A percentile compares a stretch with the other conserved stretches of the same genome.
phyloP scores from a whole-genome alignment of 495 filamentous ascomycete genomes.

The Friedmanniomyces endolithicus region DNA sequence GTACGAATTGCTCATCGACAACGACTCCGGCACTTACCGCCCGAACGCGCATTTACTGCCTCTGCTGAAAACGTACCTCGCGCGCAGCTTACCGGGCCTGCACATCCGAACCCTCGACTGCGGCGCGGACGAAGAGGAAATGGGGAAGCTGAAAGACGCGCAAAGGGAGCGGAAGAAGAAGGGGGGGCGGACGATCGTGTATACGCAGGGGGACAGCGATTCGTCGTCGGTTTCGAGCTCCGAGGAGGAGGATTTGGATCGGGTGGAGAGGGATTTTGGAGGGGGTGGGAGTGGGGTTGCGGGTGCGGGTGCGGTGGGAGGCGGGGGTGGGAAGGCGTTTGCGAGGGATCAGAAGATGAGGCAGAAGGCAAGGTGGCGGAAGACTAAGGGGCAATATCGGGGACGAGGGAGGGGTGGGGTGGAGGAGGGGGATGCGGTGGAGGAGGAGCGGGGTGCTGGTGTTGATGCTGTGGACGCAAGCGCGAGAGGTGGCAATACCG shows the following conservation, averaged over 20 bases:
- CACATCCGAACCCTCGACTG: constrained; percentile 58
- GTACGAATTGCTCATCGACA: constrained; percentile 88
- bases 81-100: constrained; percentile 59
- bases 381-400: constrained; percentile 7
- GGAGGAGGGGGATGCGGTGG: not conserved
- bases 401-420: not conserved
- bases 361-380: constrained; percentile 8
- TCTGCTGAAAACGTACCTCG: constrained; percentile 53
- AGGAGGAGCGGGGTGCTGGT: not conserved
- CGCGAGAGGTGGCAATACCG: no score
- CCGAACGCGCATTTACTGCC: constrained; percentile 66
- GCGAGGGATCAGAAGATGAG: constrained; percentile 10
- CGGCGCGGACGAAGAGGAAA: constrained; percentile 47
- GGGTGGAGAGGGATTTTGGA: constrained; percentile 31
- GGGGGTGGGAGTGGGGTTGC: constrained; percentile 3
- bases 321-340: not conserved
- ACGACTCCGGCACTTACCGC: constrained; percentile 86
- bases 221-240: constrained; percentile 47
- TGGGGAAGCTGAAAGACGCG: constrained; percentile 48
- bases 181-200: constrained; percentile 47
- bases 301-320: no score
- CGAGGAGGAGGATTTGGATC: constrained; percentile 61
- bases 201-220: constrained; percentile 42
- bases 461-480: no score
- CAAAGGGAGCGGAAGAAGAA: constrained; percentile 51